These are phyloP conservation scores for Beta macrorhiza DNA, from an alignment of 179 eudicot genomes.

Conservation along the genomic window DNA sequence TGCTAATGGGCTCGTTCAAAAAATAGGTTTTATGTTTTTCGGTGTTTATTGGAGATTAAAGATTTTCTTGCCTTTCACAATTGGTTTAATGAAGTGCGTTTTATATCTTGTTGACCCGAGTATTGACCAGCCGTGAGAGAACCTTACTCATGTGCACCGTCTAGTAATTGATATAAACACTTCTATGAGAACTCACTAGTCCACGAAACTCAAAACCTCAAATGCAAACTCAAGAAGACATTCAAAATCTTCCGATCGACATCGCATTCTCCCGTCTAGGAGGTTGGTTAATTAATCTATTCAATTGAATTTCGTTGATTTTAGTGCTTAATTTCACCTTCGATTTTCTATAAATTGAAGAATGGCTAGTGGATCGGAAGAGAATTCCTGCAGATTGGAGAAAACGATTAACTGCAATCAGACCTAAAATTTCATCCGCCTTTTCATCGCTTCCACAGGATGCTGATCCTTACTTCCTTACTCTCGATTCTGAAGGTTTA, in stretches of 20 bases:
- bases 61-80: too few species aligned
- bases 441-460: constrained; percentile 74
- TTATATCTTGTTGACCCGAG: too few species aligned
- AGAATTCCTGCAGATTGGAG: constrained; percentile 85
- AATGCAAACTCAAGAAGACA: constrained; percentile 44
- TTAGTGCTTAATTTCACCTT: constrained; percentile 14
- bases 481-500: constrained; percentile 79
- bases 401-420: constrained; percentile 57
- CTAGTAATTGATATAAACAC: too few species aligned
- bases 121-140: too few species aligned
- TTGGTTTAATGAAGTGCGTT: too few species aligned
- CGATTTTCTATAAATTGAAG: constrained; percentile 41
- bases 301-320: not conserved
- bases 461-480: constrained; percentile 71
- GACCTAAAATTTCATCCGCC: constrained; percentile 68
- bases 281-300: constrained; percentile 35
- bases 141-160: too few species aligned
- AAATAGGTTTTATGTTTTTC: too few species aligned
- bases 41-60: too few species aligned
- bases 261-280: constrained; percentile 86
- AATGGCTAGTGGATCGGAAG: constrained; percentile 98
- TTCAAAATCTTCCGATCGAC: constrained; percentile 84
- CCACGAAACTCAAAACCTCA: not conserved
- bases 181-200: too few species aligned
- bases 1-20: too few species aligned